Conservation (phyloP, 1,284 basidiomycete species). For the Wallemia mellicola region DNA sequence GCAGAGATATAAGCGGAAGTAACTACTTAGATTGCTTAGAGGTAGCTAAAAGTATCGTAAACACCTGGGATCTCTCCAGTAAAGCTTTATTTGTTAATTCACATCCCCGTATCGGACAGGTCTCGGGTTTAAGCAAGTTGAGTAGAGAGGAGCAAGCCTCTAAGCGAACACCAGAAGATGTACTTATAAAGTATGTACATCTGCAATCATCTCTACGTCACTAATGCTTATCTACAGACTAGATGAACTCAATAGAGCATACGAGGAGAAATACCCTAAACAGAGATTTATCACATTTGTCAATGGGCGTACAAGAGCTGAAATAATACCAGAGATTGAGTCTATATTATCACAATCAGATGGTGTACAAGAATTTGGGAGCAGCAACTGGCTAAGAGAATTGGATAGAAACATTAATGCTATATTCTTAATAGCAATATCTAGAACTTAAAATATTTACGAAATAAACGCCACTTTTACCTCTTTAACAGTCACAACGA, state of each 20-base stretch:
- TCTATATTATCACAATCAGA: slow-evolving; percentile 19
- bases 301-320: slow-evolving; percentile 40
- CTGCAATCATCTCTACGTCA: background rate
- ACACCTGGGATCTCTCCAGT: slow-evolving; percentile 8
- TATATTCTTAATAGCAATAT: background rate
- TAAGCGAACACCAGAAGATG: background rate
- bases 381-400: background rate
- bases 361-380: background rate
- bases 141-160: slow-evolving; percentile 10
- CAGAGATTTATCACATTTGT: slow-evolving; percentile 72
- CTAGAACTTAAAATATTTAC: background rate
- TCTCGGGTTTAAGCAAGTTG: slow-evolving; percentile 8
- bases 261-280: slow-evolving; percentile 39
- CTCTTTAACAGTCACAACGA: background rate
- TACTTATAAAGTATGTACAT: background rate
- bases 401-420: background rate
- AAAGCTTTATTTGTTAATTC: slow-evolving; percentile 10
- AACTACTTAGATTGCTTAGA: slow-evolving; percentile 8
- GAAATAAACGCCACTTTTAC: background rate
- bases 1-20: slow-evolving; percentile 1
- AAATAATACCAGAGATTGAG: slow-evolving; percentile 51
- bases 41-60: slow-evolving; percentile 5
- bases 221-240: background rate
- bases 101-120: slow-evolving; percentile 12
- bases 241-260: slow-evolving; percentile 31